Percentiles rank a stretch among this genome's conserved stretches.
phyloP scores from a whole-genome alignment of 2,329 filamentous ascomycete genomes.

The Aureobasidium sp. region DNA sequence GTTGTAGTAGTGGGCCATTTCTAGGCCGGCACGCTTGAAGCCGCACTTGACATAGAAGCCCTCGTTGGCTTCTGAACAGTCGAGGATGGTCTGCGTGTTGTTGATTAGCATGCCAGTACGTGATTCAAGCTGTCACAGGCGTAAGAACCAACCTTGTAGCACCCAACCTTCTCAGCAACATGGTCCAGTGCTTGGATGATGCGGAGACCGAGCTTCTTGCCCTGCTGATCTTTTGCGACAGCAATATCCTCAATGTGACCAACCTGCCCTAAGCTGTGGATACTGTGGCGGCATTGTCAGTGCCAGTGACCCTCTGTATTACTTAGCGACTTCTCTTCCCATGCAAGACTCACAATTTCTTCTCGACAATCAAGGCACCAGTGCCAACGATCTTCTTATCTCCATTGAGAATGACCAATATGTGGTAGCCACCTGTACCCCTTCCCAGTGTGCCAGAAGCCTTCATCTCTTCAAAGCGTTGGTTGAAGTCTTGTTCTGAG shows the following conservation, averaged over 20 bases:
- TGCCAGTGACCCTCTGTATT: background rate
- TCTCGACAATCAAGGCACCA: constrained; percentile 82
- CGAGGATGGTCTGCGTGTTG: constrained; percentile 66
- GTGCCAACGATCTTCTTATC: constrained; percentile 73
- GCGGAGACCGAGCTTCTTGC: constrained; percentile 88
- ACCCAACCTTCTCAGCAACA: constrained; percentile 80
- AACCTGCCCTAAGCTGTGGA: constrained; percentile 73
- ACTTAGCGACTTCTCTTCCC: background rate
- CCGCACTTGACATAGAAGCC: constrained; percentile 98
- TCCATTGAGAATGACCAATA: constrained; percentile 77
- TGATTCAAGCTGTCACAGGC: background rate
- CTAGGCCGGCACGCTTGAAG: constrained; percentile 81
- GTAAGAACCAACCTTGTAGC: constrained; percentile 65
- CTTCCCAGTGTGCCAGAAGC: constrained; percentile 26
- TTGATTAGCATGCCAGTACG: constrained; percentile 1
- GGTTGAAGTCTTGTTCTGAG: constrained; percentile 63
- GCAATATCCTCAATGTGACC: constrained; percentile 98
- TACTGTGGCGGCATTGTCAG: constrained; percentile 34
- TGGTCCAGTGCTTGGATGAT: constrained; percentile 91
- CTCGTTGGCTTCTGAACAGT: constrained; percentile 93
- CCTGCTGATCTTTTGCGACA: constrained; percentile 89
- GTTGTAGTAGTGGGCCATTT: constrained; percentile 91
- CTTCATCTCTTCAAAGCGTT: constrained; percentile 77
- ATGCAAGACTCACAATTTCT: constrained; percentile 56
- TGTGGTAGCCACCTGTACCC: constrained; percentile 72